Conservation (phyloP, 805 yeast species). For the Blastobotrys mokoenaii region DNA sequence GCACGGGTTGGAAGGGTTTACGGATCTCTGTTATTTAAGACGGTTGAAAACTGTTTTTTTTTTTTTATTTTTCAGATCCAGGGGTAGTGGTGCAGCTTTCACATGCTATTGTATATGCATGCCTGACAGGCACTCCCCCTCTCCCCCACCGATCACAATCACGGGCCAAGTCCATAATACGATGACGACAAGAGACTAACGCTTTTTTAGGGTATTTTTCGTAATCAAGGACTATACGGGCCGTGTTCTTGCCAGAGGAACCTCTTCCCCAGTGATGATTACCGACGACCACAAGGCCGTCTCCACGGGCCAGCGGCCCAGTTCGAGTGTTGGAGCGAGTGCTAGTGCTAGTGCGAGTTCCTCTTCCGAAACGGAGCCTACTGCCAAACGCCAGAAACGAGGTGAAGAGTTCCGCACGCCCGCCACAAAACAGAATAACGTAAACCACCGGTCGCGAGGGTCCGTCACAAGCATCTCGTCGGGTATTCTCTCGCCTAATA, state of each 20-base stretch:
- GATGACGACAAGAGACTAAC: constrained; percentile 32
- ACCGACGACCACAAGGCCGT: constrained; percentile 84
- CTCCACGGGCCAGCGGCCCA: too few species aligned
- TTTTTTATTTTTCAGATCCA: too few species aligned
- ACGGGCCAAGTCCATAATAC: not conserved
- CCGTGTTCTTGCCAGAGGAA: constrained; percentile 58
- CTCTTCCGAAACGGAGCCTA: not conserved
- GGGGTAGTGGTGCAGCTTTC: too few species aligned
- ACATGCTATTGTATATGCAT: not conserved
- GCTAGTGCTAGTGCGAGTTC: not conserved
- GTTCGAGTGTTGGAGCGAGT: too few species aligned
- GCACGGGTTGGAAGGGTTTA: too few species aligned
- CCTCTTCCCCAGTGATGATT: constrained; percentile 73
- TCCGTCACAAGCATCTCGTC: not conserved
- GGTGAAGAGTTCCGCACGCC: too few species aligned
- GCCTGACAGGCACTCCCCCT: not conserved
- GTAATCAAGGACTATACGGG: constrained; percentile 55
- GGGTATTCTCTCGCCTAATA: not conserved
- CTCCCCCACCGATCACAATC: too few species aligned
- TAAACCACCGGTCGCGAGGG: not conserved
- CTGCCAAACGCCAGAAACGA: not conserved
- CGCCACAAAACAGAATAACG: not conserved
- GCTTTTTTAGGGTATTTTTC: constrained; percentile 20
- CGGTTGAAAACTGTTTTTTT: not conserved
- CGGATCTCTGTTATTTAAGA: not conserved